Percentiles rank a stretch among this genome's conserved stretches.
These are phyloP conservation scores for Leishmania arabica DNA, from an alignment of 208 protist species.

Conservation along the genomic window DNA sequence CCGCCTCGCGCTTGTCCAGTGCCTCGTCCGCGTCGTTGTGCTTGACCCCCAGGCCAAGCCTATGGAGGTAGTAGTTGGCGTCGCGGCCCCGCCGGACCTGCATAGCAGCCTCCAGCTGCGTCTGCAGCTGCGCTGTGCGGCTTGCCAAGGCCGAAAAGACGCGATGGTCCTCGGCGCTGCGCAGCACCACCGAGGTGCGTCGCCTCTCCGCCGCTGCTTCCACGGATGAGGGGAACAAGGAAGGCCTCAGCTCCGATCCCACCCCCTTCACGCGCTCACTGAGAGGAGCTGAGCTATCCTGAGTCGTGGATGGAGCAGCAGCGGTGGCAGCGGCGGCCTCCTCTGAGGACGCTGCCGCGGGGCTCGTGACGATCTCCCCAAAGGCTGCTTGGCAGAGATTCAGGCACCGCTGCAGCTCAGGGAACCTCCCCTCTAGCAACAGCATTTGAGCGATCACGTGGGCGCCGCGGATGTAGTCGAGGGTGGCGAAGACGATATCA, in stretches of 20 bases:
- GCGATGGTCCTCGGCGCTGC: constrained; percentile 45
- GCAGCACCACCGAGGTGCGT: constrained; percentile 1
- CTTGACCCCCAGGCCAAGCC: constrained; percentile 26
- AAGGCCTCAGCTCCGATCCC: background rate
- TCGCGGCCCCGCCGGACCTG: constrained; percentile 31
- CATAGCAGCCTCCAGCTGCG: constrained; percentile 49
- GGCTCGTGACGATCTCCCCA: background rate
- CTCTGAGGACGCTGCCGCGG: background rate
- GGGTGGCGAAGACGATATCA: constrained; percentile 69
- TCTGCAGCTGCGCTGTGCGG: constrained; percentile 65
- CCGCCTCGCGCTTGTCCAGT: background rate
- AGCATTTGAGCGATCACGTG: constrained; percentile 61
- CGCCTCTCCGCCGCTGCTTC: background rate
- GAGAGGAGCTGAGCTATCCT: background rate
- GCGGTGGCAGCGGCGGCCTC: background rate
- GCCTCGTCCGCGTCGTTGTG: constrained; percentile 13
- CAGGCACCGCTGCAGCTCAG: constrained; percentile 74
- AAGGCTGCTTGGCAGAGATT: constrained; percentile 51
- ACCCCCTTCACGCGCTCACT: background rate
- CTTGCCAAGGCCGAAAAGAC: constrained; percentile 53
- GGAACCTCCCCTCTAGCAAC: constrained; percentile 65
- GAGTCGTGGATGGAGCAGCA: background rate
- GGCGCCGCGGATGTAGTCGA: constrained; percentile 55
- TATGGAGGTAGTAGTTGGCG: constrained; percentile 61
- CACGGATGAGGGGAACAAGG: background rate